phyloP scores from a whole-genome alignment of 257 asterid species.

The Salvia splendens region DNA sequence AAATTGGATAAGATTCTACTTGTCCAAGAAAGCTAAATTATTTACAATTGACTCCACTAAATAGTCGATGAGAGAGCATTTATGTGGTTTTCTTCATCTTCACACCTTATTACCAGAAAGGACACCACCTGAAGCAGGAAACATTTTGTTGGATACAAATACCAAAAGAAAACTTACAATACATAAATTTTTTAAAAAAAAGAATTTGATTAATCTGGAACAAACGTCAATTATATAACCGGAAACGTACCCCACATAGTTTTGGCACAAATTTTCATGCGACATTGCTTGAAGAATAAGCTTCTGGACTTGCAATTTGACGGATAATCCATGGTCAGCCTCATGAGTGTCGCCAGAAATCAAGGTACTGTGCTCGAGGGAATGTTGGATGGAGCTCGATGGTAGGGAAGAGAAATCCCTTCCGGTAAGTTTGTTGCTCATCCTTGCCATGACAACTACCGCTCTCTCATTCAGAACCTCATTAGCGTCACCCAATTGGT shows the following conservation, averaged over 20 bases:
- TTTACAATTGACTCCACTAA: slow-evolving; percentile 24
- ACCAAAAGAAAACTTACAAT: neutral
- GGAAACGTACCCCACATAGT: slow-evolving; percentile 84
- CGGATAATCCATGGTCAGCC: slow-evolving; percentile 91
- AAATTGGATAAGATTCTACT: neutral
- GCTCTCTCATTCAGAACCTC: slow-evolving; percentile 97
- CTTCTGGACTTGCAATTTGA: slow-evolving; percentile 90
- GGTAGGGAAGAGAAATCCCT: slow-evolving; percentile 82
- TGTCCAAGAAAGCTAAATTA: slow-evolving; percentile 8
- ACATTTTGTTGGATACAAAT: slow-evolving; percentile 17
- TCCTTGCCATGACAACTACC: slow-evolving; percentile 94
- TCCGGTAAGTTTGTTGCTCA: slow-evolving; percentile 97
- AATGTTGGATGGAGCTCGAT: slow-evolving; percentile 58
- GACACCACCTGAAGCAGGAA: slow-evolving; percentile 87
- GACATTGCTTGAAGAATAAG: slow-evolving; percentile 94
- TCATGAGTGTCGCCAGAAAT: slow-evolving; percentile 75
- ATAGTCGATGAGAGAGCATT: neutral
- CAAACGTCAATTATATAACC: neutral
- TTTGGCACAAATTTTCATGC: slow-evolving; percentile 91
- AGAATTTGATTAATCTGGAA: neutral
- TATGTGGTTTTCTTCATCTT: neutral
- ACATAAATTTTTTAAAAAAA: neutral
- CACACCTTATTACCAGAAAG: slow-evolving; percentile 77
- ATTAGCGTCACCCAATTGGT: slow-evolving; percentile 97
- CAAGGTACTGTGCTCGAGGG: slow-evolving; percentile 64